These are phyloP conservation scores for Botrytis squamosa DNA, from an alignment of 2,329 filamentous ascomycete species.

Conservation along the genomic window DNA sequence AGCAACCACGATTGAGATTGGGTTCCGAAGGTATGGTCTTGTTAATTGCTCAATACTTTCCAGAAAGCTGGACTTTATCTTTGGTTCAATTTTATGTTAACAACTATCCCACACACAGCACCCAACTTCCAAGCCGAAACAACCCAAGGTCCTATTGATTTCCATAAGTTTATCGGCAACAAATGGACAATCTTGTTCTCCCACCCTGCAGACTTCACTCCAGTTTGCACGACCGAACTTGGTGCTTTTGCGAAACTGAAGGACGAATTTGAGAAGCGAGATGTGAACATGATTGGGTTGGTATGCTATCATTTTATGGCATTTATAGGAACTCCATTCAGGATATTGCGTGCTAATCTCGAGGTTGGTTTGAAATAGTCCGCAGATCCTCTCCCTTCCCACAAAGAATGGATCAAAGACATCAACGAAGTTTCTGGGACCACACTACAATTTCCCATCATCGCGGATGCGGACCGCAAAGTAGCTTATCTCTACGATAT, in stretches of 20 bases:
- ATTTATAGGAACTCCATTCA: constrained; percentile 40
- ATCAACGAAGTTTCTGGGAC: constrained; percentile 72
- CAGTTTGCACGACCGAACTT: constrained; percentile 89
- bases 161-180: constrained; percentile 74
- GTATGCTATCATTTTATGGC: constrained; percentile 7
- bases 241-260: constrained; percentile 73
- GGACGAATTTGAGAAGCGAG: constrained; percentile 74
- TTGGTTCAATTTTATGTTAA: background rate
- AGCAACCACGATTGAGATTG: constrained; percentile 25
- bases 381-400: constrained; percentile 77
- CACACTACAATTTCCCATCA: constrained; percentile 71
- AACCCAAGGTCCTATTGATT: constrained; percentile 71
- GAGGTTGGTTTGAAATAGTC: constrained; percentile 41
- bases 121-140: constrained; percentile 80
- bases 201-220: constrained; percentile 84
- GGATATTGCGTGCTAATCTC: background rate
- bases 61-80: background rate
- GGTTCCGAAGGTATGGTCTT: constrained; percentile 22
- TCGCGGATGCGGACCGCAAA: constrained; percentile 73
- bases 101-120: constrained; percentile 43
- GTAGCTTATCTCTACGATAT: constrained; percentile 48
- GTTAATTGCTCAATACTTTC: background rate
- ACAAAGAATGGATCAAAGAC: constrained; percentile 85
- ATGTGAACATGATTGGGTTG: constrained; percentile 84
- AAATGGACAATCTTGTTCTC: constrained; percentile 78